A percentile compares a stretch with the other conserved stretches of the same genome.
phyloP scores from a whole-genome alignment of 1,284 basidiomycete species.

The Cystobasidium pallidum region DNA sequence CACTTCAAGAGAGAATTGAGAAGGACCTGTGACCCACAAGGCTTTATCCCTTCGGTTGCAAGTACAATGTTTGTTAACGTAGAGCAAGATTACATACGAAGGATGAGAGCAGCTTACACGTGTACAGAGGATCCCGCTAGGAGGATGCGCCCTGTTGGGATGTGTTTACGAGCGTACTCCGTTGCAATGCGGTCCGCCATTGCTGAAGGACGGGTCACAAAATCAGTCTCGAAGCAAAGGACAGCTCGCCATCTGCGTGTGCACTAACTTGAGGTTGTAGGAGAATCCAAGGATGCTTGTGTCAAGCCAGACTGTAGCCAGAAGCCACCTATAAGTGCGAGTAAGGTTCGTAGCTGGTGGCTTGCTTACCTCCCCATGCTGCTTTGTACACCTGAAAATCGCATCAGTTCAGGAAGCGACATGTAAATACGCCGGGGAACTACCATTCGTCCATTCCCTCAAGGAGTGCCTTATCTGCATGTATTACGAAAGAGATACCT shows the following conservation, averaged over 20 bases:
- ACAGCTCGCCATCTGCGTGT: too few species aligned
- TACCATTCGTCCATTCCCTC: conserved; percentile 56
- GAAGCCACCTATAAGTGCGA: too few species aligned
- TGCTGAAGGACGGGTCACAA: conserved; percentile 2
- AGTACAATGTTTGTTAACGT: background rate
- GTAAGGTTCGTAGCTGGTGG: too few species aligned
- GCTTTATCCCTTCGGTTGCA: conserved; percentile 17
- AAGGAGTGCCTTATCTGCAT: conserved; percentile 59
- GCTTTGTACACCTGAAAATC: conserved; percentile 50
- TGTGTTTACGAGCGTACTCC: conserved; percentile 55
- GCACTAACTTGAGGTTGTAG: conserved; percentile 45
- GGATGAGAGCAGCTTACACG: conserved; percentile 56
- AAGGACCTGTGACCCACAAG: conserved; percentile 7
- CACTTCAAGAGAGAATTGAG: background rate
- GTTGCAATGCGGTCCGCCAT: conserved; percentile 50
- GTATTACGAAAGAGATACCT: conserved; percentile 61
- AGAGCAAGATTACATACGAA: conserved; percentile 49
- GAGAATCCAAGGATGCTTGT: conserved; percentile 46
- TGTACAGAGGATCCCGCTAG: conserved; percentile 58
- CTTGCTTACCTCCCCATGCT: conserved; percentile 48
- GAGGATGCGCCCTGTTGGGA: conserved; percentile 52
- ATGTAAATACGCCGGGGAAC: background rate
- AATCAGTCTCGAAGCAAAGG: too few species aligned
- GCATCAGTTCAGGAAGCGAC: background rate
- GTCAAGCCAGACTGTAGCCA: conserved; percentile 50